phyloP scores from a whole-genome alignment of 768 basidiomycete species.

The Boletus subcaerulescens region DNA sequence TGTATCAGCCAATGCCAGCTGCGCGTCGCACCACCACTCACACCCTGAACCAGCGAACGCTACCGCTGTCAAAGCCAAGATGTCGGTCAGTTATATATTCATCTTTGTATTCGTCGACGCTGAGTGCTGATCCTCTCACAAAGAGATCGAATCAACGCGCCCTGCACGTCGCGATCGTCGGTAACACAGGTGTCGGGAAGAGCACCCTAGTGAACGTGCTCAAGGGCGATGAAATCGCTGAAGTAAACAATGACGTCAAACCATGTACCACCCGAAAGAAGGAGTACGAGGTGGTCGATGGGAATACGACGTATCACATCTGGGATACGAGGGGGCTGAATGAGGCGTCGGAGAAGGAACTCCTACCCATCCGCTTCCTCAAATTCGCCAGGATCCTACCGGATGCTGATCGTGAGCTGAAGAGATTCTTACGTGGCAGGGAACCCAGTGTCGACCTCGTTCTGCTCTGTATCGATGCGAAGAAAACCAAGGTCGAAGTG shows the following conservation, averaged over 20 bases:
- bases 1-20: background rate
- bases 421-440: constrained; percentile 9
- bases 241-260: constrained; percentile 14
- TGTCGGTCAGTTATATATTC: constrained; percentile 15
- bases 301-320: constrained; percentile 8
- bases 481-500: constrained; percentile 12
- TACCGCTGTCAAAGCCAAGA: constrained; percentile 2
- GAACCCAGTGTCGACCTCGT: constrained; percentile 18
- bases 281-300: constrained; percentile 9
- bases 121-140: constrained; percentile 1
- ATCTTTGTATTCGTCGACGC: background rate
- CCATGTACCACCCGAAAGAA: constrained; percentile 16
- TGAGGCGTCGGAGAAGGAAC: constrained; percentile 11
- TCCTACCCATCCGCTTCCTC: background rate
- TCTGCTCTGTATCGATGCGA: constrained; percentile 20
- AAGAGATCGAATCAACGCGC: constrained; percentile 3
- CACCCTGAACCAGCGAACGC: background rate
- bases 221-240: constrained; percentile 9
- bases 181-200: constrained; percentile 25
- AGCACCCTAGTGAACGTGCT: constrained; percentile 29
- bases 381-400: background rate
- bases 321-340: constrained; percentile 28
- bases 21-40: background rate
- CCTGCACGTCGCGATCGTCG: constrained; percentile 20
- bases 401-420: constrained; percentile 19